Conservation (phyloP, 257 asterid genomes). For the Orobanche coerulescens region DNA sequence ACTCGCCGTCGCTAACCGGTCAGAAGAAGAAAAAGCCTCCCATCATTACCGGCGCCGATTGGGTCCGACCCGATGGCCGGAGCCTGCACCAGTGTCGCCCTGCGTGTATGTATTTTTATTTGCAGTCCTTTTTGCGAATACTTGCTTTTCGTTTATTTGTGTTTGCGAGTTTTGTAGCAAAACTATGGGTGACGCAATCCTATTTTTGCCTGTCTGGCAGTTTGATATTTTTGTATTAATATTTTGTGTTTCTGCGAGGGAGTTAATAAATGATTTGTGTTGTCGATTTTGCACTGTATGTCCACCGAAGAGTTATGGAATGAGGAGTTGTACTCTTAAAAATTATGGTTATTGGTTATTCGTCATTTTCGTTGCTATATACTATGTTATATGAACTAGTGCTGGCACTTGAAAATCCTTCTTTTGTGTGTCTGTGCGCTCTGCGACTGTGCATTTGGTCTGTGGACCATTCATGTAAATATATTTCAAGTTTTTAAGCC, state of each 20-base stretch:
- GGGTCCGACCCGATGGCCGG: conserved; percentile 88
- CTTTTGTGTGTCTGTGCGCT: not conserved
- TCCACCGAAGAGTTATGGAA: too few relatives aligned
- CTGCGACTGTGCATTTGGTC: too few relatives aligned
- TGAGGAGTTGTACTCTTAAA: not conserved
- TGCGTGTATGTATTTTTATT: conserved; percentile 48
- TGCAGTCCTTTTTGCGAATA: not conserved
- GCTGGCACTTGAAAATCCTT: not conserved
- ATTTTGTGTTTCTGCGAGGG: not conserved
- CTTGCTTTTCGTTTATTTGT: conserved; percentile 3
- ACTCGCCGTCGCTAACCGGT: conserved; percentile 55
- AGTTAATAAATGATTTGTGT: not conserved
- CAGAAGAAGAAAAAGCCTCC: conserved; percentile 39
- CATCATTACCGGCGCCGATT: conserved; percentile 37
- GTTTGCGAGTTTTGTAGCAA: conserved; percentile 6
- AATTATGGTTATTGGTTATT: not conserved
- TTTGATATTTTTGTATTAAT: not conserved
- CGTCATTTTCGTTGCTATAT: not conserved
- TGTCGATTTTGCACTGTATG: not conserved
- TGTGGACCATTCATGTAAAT: not conserved
- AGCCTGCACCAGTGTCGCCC: conserved; percentile 84
- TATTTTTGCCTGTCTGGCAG: too few relatives aligned
- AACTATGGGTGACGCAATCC: not conserved
- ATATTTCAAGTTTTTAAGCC: not conserved
- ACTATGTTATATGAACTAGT: not conserved